Base-by-base conservation (phyloP, 257 asterid genomes). In the Nicotiana obtusifolia region DNA sequence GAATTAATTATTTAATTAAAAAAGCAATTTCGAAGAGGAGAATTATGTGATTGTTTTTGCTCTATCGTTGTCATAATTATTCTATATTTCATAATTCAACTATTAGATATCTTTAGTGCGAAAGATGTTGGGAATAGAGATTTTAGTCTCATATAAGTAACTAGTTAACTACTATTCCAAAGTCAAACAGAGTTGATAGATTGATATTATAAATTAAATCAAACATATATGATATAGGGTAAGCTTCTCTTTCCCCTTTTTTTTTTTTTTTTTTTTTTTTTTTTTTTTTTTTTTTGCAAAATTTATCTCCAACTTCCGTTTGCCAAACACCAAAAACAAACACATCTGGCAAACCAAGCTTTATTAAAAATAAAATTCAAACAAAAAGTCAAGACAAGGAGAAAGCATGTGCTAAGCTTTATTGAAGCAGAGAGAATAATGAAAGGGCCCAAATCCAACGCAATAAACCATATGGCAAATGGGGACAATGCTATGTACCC, bases 341-440 rank as follows among this genome's bases (percentile, higher is more conserved):
- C 59, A 41, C 41, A 69, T 41, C 78, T 69, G 59, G 78, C 78
- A 71, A 22, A n/a, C 35, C 37, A 44, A 22, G 19, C 22, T 66
- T 33, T 33, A 3, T 4, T 7, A 10, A n/a, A 22, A 20, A n/a
- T 60, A 8, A 20, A n/a, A 20, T 61, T 14, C 28, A 3, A 22
- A 44, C 41, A 80, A 19, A 65, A 65, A 30, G 83, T 53, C 67
- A 65, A 81, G 79, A 73, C 79, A 81, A 30, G 65, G 56, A 66
- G 53, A 80, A 66, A 66, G 35, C 68, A 66, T 19, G 78, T 80
- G 78, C 79, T 65, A 53, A 53, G 79, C 83, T 81, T 66, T 81
- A 64, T 81, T 52, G 78, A 59, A 66, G 83, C 83, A 67, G 4
- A 66, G 68, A 64, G 60, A 80, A 64, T 44, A 31, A 24, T 16